Conservation (phyloP, 805 yeast genomes). For the Isabelozyma rhagii region DNA sequence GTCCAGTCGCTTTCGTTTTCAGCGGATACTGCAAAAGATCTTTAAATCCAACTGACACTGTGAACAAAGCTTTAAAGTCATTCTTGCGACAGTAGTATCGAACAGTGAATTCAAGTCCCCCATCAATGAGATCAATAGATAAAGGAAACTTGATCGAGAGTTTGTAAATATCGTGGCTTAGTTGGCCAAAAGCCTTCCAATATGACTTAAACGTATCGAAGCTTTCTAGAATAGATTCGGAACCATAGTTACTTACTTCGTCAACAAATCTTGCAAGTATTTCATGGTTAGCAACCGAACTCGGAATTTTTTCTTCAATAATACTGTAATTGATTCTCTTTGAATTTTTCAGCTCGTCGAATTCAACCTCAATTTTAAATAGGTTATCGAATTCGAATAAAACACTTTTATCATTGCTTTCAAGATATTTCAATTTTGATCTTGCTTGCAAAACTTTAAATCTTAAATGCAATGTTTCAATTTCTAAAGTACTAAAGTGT, state of each 20-base stretch:
- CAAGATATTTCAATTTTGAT: slow-evolving; percentile 18
- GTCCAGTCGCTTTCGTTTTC: background rate
- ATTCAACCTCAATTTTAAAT: slow-evolving; percentile 8
- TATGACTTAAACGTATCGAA: slow-evolving; percentile 11
- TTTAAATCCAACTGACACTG: background rate
- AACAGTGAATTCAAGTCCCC: slow-evolving; percentile 7
- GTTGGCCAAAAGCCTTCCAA: slow-evolving; percentile 14
- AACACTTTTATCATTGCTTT: slow-evolving; percentile 6
- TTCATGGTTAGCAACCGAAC: background rate
- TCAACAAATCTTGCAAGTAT: background rate
- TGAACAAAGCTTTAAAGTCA: slow-evolving; percentile 10
- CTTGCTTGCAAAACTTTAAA: slow-evolving; percentile 23
- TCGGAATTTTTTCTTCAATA: background rate
- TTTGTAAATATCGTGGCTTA: slow-evolving; percentile 29
- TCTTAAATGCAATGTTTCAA: slow-evolving; percentile 14
- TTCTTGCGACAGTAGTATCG: slow-evolving; percentile 12
- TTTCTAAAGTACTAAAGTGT: slow-evolving; percentile 17
- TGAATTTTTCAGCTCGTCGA: slow-evolving; percentile 1
- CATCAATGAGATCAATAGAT: slow-evolving; percentile 3
- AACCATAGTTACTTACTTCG: background rate
- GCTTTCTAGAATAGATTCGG: slow-evolving; percentile 10
- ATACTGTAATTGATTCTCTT: background rate
- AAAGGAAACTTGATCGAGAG: slow-evolving; percentile 28
- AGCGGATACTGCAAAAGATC: background rate
- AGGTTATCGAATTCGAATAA: slow-evolving; percentile 10